Conservation (phyloP, 1,284 basidiomycete genomes). For the Phellopilus nigrolimitatus region DNA sequence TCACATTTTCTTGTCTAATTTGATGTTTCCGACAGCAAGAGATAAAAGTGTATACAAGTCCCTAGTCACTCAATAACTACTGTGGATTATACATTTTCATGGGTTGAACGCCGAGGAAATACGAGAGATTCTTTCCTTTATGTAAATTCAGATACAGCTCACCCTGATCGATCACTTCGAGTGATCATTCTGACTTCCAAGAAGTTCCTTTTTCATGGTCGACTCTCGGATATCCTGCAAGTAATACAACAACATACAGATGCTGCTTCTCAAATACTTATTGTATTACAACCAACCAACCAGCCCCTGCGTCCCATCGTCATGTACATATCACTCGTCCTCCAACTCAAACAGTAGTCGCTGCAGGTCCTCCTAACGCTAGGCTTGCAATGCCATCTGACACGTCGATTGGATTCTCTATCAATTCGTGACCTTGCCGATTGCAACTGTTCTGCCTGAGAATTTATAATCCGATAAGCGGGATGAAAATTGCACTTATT, state of each 20-base stretch:
- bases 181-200: too few relatives aligned
- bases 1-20: too few relatives aligned
- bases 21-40: too few relatives aligned
- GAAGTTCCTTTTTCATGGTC: neutral
- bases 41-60: too few relatives aligned
- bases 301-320: neutral
- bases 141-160: too few relatives aligned
- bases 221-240: neutral
- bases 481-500: neutral
- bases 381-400: constrained; percentile 53
- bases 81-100: too few relatives aligned
- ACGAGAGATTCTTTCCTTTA: too few relatives aligned
- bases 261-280: neutral
- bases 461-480: constrained; percentile 12
- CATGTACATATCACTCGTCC: neutral
- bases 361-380: constrained; percentile 20
- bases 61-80: too few relatives aligned
- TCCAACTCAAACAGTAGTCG: neutral
- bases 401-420: constrained; percentile 52
- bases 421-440: constrained; percentile 79
- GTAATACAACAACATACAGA: neutral
- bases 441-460: constrained; percentile 82
- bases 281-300: neutral
- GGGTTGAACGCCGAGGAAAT: too few relatives aligned
- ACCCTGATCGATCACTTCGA: too few relatives aligned